phyloP scores from a whole-genome alignment of 2,329 filamentous ascomycete genomes.

The Botrytis fragariae region DNA sequence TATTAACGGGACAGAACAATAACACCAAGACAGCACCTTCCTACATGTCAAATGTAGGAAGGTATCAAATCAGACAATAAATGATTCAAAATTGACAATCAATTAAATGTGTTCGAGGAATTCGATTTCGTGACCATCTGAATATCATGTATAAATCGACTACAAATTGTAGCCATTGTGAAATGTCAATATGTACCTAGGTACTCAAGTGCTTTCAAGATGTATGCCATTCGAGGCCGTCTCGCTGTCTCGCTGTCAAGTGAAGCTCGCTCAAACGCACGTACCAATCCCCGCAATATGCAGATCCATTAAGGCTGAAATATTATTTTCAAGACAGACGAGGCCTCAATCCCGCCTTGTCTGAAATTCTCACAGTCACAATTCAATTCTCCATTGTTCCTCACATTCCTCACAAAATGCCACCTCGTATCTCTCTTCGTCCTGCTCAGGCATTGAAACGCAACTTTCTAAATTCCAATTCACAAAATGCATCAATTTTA shows the following conservation, averaged over 20 bases:
- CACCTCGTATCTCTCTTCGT: not conserved
- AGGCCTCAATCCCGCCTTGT: slow-evolving; percentile 24
- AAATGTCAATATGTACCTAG: not conserved
- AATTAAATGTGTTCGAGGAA: not conserved
- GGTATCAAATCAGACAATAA: not conserved
- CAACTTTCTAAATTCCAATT: not conserved
- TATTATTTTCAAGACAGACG: slow-evolving; percentile 6
- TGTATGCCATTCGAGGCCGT: not conserved
- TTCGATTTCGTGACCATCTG: not conserved
- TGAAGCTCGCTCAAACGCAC: not conserved
- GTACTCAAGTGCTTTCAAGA: not conserved
- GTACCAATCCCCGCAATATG: not conserved
- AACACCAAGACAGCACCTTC: not conserved
- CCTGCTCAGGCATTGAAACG: not conserved
- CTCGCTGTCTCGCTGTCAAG: not conserved
- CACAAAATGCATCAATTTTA: not conserved
- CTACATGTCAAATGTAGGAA: not conserved
- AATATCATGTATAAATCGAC: not conserved
- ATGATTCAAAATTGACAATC: not conserved
- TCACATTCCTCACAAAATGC: not conserved
- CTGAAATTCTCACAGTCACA: slow-evolving; percentile 18
- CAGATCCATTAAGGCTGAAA: slow-evolving; percentile 22
- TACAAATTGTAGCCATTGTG: not conserved
- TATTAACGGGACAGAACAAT: not conserved
- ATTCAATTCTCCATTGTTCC: not conserved